Conservation (phyloP, 371 early-diverging fungal species). For the Funneliformis caledonium region DNA sequence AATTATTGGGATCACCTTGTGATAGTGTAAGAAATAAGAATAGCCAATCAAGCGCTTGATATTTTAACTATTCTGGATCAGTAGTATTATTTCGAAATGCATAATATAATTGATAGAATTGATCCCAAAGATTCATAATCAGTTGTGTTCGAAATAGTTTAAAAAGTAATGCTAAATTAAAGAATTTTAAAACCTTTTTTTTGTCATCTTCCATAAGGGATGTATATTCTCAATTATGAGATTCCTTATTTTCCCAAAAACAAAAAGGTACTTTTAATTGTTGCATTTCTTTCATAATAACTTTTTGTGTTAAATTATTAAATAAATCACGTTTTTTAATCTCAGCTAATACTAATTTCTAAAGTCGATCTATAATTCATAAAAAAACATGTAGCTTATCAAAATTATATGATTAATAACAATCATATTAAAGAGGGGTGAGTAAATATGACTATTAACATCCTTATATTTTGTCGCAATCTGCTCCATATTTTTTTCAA, state of each 20-base stretch:
- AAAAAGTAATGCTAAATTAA: constrained; percentile 6
- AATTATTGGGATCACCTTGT: background rate
- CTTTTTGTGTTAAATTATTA: background rate
- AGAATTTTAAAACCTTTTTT: background rate
- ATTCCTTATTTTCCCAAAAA: constrained; percentile 4
- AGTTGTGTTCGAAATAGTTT: background rate
- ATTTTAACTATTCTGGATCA: background rate
- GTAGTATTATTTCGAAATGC: background rate
- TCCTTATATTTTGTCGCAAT: background rate
- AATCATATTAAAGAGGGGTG: background rate
- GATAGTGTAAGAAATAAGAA: constrained; percentile 14
- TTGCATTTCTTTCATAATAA: background rate
- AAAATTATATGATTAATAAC: background rate
- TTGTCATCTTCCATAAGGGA: background rate
- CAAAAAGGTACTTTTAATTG: background rate
- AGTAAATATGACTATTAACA: background rate
- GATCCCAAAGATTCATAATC: background rate
- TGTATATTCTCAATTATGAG: constrained; percentile 12
- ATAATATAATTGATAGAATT: constrained; percentile 6
- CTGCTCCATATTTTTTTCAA: background rate
- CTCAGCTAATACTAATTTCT: background rate
- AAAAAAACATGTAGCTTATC: background rate
- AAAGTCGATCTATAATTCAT: background rate
- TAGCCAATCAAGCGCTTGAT: background rate
- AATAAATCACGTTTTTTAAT: background rate